phyloP scores from a whole-genome alignment of 768 basidiomycete species.

The Glaciozyma antarctica region DNA sequence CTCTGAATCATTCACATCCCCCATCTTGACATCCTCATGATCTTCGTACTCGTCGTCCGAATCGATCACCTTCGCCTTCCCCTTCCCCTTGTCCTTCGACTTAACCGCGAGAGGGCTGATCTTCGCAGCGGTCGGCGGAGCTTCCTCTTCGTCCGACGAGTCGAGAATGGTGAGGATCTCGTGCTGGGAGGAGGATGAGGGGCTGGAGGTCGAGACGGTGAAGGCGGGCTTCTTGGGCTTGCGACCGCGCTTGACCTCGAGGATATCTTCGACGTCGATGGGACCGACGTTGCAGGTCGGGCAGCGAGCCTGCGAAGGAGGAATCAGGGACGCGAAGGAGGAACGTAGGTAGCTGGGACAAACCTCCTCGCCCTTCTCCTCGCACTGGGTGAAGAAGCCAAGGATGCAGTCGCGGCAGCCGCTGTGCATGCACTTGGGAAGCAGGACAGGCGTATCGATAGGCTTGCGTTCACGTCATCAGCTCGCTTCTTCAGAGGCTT shows the following conservation, averaged over 20 bases:
- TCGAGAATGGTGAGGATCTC: constrained; percentile 22
- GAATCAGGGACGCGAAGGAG: neutral
- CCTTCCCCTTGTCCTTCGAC: constrained; percentile 6
- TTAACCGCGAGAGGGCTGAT: neutral
- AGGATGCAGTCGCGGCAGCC: constrained; percentile 89
- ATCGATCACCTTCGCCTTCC: constrained; percentile 13
- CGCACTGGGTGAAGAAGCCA: constrained; percentile 57
- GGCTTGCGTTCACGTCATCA: constrained; percentile 35
- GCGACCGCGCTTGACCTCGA: constrained; percentile 35
- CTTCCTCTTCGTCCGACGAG: constrained; percentile 18
- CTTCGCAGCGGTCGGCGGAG: neutral
- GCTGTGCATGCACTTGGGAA: constrained; percentile 67
- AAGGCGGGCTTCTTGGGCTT: constrained; percentile 15
- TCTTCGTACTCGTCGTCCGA: constrained; percentile 8
- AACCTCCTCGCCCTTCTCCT: constrained; percentile 59
- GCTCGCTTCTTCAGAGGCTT: too few relatives aligned
- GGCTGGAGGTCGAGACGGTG: constrained; percentile 24
- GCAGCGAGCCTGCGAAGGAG: constrained; percentile 45
- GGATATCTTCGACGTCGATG: constrained; percentile 35
- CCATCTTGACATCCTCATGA: constrained; percentile 1
- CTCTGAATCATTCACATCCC: constrained; percentile 3
- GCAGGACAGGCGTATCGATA: constrained; percentile 58
- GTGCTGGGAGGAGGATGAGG: constrained; percentile 7
- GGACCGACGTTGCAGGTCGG: constrained; percentile 55
- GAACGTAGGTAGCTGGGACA: neutral